A percentile compares a stretch with the other conserved stretches of the same genome.
Evolutionary conservation across 2,329 filamentous ascomycete species (phyloP).

Genomic region (Aschersonia sp.): DNA sequence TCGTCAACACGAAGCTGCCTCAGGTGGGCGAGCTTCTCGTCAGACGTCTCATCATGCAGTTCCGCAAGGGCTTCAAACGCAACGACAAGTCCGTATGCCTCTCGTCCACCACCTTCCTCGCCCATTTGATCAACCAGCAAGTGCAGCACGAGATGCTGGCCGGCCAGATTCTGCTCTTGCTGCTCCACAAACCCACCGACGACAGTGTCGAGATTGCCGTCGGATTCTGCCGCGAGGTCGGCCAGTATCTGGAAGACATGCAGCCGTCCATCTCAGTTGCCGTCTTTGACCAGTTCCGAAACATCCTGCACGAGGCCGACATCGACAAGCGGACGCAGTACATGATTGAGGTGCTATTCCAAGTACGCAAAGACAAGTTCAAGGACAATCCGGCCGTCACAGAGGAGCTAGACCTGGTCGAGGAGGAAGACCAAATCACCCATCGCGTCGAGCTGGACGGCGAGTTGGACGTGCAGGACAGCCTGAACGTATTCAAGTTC

Average conservation of each 20-base stretch:
- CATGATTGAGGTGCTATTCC: constrained; percentile 96
- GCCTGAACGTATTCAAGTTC: constrained; percentile 89
- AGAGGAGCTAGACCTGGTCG: constrained; percentile 87
- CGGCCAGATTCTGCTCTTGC: constrained; percentile 80
- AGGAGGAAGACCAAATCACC: constrained; percentile 97
- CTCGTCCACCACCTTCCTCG: constrained; percentile 85
- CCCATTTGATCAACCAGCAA: constrained; percentile 91
- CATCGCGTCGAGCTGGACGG: constrained; percentile 74
- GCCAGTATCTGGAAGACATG: constrained; percentile 92
- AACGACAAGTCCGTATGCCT: constrained; percentile 96
- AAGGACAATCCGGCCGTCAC: constrained; percentile 85
- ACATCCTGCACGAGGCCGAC: constrained; percentile 88
- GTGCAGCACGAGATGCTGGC: constrained; percentile 89
- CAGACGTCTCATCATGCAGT: constrained; percentile 75
- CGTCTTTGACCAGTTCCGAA: constrained; percentile 92
- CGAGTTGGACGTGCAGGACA: constrained; percentile 71
- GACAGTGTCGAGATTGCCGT: constrained; percentile 98
- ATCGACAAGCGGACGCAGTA: constrained; percentile 99
- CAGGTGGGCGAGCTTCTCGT: constrained; percentile 86
- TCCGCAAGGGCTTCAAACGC: constrained; percentile 86
- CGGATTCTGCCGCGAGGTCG: constrained; percentile 81
- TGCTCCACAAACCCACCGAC: constrained; percentile 90
- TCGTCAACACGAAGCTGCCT: constrained; percentile 94
- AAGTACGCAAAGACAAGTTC: constrained; percentile 91
- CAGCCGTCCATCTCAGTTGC: constrained; percentile 73